Base-by-base conservation (phyloP, 306 rosid genomes). In the Vigna nakashimae region DNA sequence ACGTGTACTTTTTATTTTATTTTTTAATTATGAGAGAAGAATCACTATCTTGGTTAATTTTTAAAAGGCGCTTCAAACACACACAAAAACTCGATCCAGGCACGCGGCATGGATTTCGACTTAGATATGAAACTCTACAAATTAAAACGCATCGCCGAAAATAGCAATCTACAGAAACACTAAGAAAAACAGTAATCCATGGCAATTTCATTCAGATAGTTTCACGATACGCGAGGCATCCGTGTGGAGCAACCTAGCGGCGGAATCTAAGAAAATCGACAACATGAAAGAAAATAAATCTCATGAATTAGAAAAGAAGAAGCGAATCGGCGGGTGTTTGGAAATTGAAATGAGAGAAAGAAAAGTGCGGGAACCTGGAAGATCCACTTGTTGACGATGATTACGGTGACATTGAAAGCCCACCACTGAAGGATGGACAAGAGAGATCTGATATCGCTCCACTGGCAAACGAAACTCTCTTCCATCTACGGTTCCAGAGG, bases 331-430 rank as follows among this genome's bases (percentile, higher is more conserved):
- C 4, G 46, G 4, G 46, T 45, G 53, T 56, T 56, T 2, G 8
- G 45, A 46, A 80, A 65, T 24, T 42, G 46, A 32, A 45, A 45
- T 45, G 14, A 45, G 50, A 45, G 15, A 15, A 45, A 45, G 50
- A 53, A 2, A 12, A 20, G 15, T 17, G 15, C 6, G 68, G 12
- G 67, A 65, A 94, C 98, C 98, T 92, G 98, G 73, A 94, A 94
- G 97, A 94, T 94, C 98, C 98, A 94, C 84, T 94, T 94, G 93
- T 94, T 94, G 80, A 94, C 89, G 82, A 94, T 92, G 74, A 94
- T 92, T 1, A 94, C 96, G 40, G 96, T 86, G 85, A 94, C 98
- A 70, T 94, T 94, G 90, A 94, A 94, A 46, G 79, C 75, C 98
- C 98, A 94, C 98, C 98, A 94, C 73, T 94, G 98, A 80, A 94